These are phyloP conservation scores for Allium fistulosum DNA, from an alignment of 106 monocot species.

Conservation along the genomic window DNA sequence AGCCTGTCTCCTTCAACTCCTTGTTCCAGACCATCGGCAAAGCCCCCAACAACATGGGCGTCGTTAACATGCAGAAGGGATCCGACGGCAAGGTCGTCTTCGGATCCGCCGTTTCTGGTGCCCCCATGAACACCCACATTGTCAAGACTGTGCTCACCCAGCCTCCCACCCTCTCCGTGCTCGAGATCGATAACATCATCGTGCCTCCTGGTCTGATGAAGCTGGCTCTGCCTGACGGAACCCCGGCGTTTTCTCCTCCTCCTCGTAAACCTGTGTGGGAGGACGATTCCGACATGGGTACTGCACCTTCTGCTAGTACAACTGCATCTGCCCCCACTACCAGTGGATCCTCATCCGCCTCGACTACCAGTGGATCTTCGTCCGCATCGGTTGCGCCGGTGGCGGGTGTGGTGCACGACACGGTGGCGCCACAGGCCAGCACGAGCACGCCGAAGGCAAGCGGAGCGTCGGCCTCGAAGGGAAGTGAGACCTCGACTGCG, in stretches of 20 bases:
- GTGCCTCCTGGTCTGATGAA: conserved; percentile 25
- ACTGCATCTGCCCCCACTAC: neutral
- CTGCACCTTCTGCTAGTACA: neutral
- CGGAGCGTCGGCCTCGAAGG: too few relatives aligned
- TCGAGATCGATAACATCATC: conserved; percentile 34
- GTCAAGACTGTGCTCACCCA: conserved; percentile 10
- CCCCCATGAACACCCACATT: conserved; percentile 10
- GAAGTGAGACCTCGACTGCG: too few relatives aligned
- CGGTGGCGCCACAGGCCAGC: too few relatives aligned
- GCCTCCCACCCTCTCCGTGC: conserved; percentile 52
- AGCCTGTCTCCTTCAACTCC: conserved; percentile 24
- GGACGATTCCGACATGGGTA: neutral
- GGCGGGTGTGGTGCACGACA: too few relatives aligned
- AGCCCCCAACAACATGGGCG: conserved; percentile 21
- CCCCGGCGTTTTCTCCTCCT: conserved; percentile 1
- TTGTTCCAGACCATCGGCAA: conserved; percentile 42
- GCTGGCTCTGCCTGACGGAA: neutral
- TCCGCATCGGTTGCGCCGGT: too few relatives aligned
- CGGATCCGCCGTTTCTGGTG: conserved; percentile 33
- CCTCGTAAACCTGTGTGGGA: neutral
- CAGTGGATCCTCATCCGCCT: neutral
- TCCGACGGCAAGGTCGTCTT: conserved; percentile 10
- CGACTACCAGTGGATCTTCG: too few relatives aligned
- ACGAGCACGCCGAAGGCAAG: too few relatives aligned
- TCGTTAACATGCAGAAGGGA: conserved; percentile 37